Conservation (phyloP, 1,284 basidiomycete species). For the Apiotrichum siamense region DNA sequence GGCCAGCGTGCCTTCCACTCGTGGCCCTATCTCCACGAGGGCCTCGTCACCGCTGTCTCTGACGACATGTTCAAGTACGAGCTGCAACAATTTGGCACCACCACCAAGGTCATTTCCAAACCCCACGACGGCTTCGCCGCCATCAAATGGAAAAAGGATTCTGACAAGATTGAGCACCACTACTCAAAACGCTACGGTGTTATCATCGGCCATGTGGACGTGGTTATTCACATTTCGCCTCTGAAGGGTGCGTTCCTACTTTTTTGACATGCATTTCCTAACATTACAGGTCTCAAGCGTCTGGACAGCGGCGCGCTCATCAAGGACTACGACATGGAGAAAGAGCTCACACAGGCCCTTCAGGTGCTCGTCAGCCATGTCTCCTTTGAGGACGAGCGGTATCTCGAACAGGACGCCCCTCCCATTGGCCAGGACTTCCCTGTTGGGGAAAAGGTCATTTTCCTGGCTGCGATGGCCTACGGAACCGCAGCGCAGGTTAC, state of each 20-base stretch:
- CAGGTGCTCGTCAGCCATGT: slow-evolving; percentile 76
- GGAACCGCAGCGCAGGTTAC: slow-evolving; percentile 90
- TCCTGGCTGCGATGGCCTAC: slow-evolving; percentile 87
- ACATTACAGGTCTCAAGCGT: slow-evolving; percentile 61
- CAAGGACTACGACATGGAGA: slow-evolving; percentile 82
- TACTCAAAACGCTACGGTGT: slow-evolving; percentile 90
- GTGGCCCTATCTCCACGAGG: slow-evolving; percentile 96
- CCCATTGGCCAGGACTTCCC: slow-evolving; percentile 85
- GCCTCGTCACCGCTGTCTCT: slow-evolving; percentile 75
- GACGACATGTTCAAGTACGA: slow-evolving; percentile 86
- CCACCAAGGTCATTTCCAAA: slow-evolving; percentile 57
- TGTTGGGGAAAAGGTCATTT: slow-evolving; percentile 83
- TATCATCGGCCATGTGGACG: slow-evolving; percentile 71
- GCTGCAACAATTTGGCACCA: slow-evolving; percentile 55
- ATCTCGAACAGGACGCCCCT: slow-evolving; percentile 68
- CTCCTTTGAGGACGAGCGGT: slow-evolving; percentile 80
- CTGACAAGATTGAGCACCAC: slow-evolving; percentile 70
- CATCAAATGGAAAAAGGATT: slow-evolving; percentile 66
- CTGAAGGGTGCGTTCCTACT: slow-evolving; percentile 56
- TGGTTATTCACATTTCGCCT: slow-evolving; percentile 75
- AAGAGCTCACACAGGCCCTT: slow-evolving; percentile 76
- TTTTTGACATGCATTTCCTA: slow-evolving; percentile 53
- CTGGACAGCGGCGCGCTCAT: slow-evolving; percentile 82
- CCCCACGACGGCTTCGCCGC: slow-evolving; percentile 65
- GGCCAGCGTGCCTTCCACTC: slow-evolving; percentile 72